These are phyloP conservation scores for Penicillium frequentans DNA, from an alignment of 2,329 filamentous ascomycete species.

Conservation along the genomic window DNA sequence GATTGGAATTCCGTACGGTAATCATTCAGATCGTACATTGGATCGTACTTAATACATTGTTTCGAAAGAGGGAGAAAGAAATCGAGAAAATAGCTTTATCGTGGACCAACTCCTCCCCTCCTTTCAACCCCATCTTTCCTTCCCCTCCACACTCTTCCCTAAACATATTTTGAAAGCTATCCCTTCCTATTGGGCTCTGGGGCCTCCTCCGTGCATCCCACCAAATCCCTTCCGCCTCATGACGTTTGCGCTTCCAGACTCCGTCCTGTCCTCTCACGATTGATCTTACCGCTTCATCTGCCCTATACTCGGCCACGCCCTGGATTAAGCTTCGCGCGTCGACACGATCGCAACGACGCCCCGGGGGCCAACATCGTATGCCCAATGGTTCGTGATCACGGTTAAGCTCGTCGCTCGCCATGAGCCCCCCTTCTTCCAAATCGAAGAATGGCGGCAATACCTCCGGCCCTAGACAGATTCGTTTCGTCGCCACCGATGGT, in stretches of 20 bases:
- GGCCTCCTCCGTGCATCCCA: constrained; percentile 9
- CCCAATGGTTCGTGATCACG: constrained; percentile 37
- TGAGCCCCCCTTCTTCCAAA: constrained; percentile 40
- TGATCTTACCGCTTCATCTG: constrained; percentile 14
- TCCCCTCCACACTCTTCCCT: neutral
- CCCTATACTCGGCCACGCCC: constrained; percentile 1
- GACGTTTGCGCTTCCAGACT: constrained; percentile 13
- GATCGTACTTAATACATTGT: neutral
- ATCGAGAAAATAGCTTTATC: neutral
- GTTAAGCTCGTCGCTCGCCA: constrained; percentile 37
- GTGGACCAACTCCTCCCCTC: neutral
- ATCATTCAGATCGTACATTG: neutral
- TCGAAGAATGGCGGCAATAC: constrained; percentile 35
- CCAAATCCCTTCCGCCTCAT: constrained; percentile 11
- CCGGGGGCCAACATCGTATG: constrained; percentile 7
- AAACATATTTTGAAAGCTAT: constrained; percentile 1
- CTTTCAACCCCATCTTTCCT: neutral
- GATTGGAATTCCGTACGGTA: neutral
- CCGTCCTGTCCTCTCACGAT: constrained; percentile 10
- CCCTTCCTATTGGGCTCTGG: constrained; percentile 20
- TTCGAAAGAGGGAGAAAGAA: neutral
- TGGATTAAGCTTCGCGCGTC: constrained; percentile 4
- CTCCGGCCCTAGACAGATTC: constrained; percentile 53
- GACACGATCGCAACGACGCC: neutral
- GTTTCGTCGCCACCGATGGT: constrained; percentile 80